These are phyloP conservation scores for Bothriochloa decipiens DNA, from an alignment of 176 grass and related monocot species.

Conservation along the genomic window DNA sequence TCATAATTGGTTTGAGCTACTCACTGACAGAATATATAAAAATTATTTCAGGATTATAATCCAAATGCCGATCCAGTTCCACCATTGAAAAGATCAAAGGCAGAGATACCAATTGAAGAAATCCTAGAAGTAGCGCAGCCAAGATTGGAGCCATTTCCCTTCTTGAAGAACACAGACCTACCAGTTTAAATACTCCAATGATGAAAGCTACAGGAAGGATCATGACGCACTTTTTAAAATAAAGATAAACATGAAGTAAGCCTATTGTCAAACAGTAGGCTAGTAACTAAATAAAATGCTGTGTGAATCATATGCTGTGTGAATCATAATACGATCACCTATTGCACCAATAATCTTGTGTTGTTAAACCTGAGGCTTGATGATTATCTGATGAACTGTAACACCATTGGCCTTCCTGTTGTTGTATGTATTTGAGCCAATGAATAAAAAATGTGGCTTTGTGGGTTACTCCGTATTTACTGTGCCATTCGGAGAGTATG, in stretches of 20 bases:
- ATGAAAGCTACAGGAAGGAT: constrained; percentile 13
- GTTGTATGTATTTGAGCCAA: constrained; percentile 30
- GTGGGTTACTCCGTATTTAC: background rate
- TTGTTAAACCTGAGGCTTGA: background rate
- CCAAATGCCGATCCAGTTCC: constrained; percentile 46
- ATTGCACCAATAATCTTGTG: constrained; percentile 27
- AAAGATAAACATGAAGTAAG: constrained; percentile 7
- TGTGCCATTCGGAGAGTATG: background rate
- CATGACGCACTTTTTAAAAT: constrained; percentile 28
- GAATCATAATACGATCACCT: constrained; percentile 17
- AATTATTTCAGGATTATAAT: constrained; percentile 49
- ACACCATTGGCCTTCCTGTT: background rate
- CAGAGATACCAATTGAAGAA: constrained; percentile 51
- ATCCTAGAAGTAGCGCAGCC: constrained; percentile 58
- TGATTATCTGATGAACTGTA: constrained; percentile 34
- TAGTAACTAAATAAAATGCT: constrained; percentile 40
- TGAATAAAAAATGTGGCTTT: constrained; percentile 36
- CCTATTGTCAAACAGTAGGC: constrained; percentile 18
- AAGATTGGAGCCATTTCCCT: constrained; percentile 58
- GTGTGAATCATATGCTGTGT: constrained; percentile 17
- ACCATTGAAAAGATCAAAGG: constrained; percentile 60
- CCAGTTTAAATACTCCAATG: constrained; percentile 40
- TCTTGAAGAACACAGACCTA: constrained; percentile 58
- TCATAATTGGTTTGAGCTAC: background rate
- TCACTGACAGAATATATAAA: background rate